Conservation (phyloP, 768 basidiomycete species). For the Russula virescens region DNA sequence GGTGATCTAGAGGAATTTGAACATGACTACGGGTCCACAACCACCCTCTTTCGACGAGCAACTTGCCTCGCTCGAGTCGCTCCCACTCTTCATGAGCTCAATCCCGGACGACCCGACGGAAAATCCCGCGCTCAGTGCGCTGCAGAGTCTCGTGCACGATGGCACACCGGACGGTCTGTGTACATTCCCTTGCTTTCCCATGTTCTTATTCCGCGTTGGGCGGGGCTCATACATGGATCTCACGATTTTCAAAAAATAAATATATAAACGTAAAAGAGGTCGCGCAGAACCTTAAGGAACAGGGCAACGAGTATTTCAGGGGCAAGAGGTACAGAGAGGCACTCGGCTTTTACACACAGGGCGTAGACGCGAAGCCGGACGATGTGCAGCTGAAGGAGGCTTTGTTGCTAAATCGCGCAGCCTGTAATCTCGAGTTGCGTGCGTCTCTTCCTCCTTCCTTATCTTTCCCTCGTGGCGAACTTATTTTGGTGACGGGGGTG, state of each 20-base stretch:
- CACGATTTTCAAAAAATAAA: not conserved
- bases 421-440: slow-evolving; percentile 88
- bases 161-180: slow-evolving; percentile 90
- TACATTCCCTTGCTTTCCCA: not conserved
- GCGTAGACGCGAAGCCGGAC: slow-evolving; percentile 76
- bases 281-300: slow-evolving; percentile 88
- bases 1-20: too few species aligned
- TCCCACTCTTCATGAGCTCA: slow-evolving; percentile 91
- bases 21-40: not conserved
- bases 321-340: slow-evolving; percentile 87
- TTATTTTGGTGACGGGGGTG: not conserved
- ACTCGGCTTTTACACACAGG: slow-evolving; percentile 83
- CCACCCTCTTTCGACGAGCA: slow-evolving; percentile 33
- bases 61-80: slow-evolving; percentile 47
- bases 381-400: slow-evolving; percentile 54
- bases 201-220: not conserved
- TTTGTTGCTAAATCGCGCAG: slow-evolving; percentile 84
- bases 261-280: slow-evolving; percentile 51
- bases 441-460: slow-evolving; percentile 28
- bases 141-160: slow-evolving; percentile 82
- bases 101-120: slow-evolving; percentile 65
- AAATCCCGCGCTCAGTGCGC: slow-evolving; percentile 65
- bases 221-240: not conserved
- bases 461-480: too few species aligned
- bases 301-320: slow-evolving; percentile 92